Evolutionary conservation across 2,329 filamentous ascomycete genomes (phyloP).

Genomic region (Calonectria pauciramosa): DNA sequence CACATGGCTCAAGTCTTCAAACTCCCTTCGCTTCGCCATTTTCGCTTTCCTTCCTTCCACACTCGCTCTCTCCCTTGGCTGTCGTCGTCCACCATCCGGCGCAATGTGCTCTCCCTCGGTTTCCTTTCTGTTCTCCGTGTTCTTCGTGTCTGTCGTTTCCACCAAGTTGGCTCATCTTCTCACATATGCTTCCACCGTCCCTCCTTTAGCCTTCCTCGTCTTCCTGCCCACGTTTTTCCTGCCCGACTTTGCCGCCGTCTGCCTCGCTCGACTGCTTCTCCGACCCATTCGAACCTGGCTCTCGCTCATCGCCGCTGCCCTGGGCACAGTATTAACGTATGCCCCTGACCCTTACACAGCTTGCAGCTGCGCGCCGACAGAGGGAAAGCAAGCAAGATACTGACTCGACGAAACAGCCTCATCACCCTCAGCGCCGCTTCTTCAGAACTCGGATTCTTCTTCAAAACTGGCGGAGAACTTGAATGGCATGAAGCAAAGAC

Average conservation of each 20-base stretch:
- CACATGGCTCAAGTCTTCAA: slow-evolving; percentile 18
- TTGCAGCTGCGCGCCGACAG: background rate
- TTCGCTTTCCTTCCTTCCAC: slow-evolving; percentile 4
- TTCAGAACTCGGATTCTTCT: slow-evolving; percentile 50
- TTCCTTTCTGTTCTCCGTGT: slow-evolving; percentile 47
- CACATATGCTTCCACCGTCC: slow-evolving; percentile 44
- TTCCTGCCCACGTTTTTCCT: slow-evolving; percentile 50
- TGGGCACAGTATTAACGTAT: slow-evolving; percentile 45
- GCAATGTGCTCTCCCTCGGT: slow-evolving; percentile 35
- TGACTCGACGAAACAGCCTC: slow-evolving; percentile 37
- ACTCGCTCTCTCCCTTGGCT: slow-evolving; percentile 9
- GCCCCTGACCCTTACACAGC: slow-evolving; percentile 23
- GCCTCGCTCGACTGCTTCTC: slow-evolving; percentile 42
- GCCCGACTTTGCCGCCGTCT: slow-evolving; percentile 45
- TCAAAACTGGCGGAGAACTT: slow-evolving; percentile 49
- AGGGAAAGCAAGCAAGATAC: background rate
- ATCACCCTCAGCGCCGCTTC: slow-evolving; percentile 46
- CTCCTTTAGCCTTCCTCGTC: slow-evolving; percentile 46
- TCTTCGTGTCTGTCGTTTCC: slow-evolving; percentile 45
- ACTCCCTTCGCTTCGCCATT: slow-evolving; percentile 15
- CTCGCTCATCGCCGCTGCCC: slow-evolving; percentile 36
- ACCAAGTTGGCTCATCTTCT: slow-evolving; percentile 48
- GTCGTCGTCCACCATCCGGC: slow-evolving; percentile 2
- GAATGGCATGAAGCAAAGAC: slow-evolving; percentile 49
- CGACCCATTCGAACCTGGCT: slow-evolving; percentile 38